These are phyloP conservation scores for Juncus effusus DNA, from an alignment of 176 grass and related monocot genomes.

Conservation along the genomic window DNA sequence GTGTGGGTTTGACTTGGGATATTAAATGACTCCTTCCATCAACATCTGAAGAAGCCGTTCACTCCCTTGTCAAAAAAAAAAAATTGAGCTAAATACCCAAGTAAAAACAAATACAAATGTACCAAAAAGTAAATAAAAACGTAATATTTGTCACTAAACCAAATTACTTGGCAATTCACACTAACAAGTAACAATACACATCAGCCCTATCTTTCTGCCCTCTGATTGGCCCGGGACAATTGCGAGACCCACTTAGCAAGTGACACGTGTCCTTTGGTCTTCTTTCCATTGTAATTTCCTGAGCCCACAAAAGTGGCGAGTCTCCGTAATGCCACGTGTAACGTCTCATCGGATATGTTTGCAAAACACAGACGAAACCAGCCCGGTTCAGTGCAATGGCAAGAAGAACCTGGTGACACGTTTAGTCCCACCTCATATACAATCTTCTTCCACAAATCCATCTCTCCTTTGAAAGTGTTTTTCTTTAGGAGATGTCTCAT, in stretches of 20 bases:
- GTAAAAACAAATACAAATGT: constrained; percentile 13
- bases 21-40: background rate
- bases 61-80: constrained; percentile 6
- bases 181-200: background rate
- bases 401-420: constrained; percentile 77
- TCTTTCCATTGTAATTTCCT: background rate
- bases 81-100: background rate
- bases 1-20: constrained; percentile 26
- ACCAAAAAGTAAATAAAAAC: background rate
- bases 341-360: constrained; percentile 76
- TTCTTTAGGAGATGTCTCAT: constrained; percentile 43
- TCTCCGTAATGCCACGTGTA: constrained; percentile 58
- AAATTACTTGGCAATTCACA: background rate
- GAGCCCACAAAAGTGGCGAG: constrained; percentile 45
- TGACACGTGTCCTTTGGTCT: background rate
- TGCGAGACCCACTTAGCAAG: constrained; percentile 26
- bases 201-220: constrained; percentile 16
- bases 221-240: background rate
- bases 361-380: constrained; percentile 98
- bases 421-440: constrained; percentile 77
- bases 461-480: constrained; percentile 58
- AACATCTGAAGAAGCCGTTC: background rate
- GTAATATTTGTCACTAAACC: background rate
- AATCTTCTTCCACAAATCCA: constrained; percentile 89
- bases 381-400: constrained; percentile 85